phyloP scores from a whole-genome alignment of 768 basidiomycete species.

The Lactarius quietus region DNA sequence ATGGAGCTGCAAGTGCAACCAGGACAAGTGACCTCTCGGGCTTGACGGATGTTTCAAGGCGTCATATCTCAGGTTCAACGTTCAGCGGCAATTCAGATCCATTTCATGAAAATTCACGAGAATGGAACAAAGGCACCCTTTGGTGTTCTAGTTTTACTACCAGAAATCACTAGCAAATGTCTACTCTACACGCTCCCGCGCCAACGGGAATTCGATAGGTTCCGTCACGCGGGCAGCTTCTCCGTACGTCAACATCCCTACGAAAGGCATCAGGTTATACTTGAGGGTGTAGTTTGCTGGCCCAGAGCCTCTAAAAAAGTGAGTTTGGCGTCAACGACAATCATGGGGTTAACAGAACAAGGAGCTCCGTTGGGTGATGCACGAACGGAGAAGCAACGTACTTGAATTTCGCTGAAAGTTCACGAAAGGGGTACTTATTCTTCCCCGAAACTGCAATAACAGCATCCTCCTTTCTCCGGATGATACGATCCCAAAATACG shows the following conservation, averaged over 20 bases:
- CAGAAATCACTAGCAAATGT: not conserved
- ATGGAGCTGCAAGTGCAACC: not conserved
- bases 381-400: conserved; percentile 39
- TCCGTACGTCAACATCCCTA: conserved; percentile 75
- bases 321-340: conserved; percentile 22
- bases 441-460: conserved; percentile 58
- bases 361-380: not conserved
- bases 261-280: conserved; percentile 90
- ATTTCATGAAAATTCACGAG: not conserved
- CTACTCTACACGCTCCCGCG: conserved; percentile 25
- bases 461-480: conserved; percentile 76
- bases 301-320: conserved; percentile 50
- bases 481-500: conserved; percentile 90
- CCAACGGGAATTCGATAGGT: conserved; percentile 36
- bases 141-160: not conserved
- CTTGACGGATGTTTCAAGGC: not conserved
- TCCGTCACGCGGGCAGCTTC: conserved; percentile 53
- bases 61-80: not conserved
- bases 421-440: conserved; percentile 85
- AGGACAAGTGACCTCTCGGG: not conserved
- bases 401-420: conserved; percentile 71
- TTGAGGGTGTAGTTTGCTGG: conserved; percentile 70
- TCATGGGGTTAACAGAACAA: conserved; percentile 14
- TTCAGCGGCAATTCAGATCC: not conserved
- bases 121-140: too few relatives aligned